phyloP scores from a whole-genome alignment of 768 basidiomycete genomes.

The Boletus speciosus region DNA sequence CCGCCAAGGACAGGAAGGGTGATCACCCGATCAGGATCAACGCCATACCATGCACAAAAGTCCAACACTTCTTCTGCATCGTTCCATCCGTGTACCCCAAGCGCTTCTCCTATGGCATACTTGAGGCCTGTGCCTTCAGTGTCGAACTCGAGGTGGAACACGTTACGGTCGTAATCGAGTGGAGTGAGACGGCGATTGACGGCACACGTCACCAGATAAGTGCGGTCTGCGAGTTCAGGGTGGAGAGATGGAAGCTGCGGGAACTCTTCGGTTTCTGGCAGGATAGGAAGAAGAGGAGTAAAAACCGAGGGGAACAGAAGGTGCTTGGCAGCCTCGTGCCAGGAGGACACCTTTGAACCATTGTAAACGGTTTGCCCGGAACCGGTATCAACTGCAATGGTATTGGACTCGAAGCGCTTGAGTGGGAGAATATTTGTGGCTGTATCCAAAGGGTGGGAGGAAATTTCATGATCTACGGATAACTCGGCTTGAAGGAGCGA shows the following conservation, averaged over 20 bases:
- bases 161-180: slow-evolving; percentile 93
- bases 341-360: slow-evolving; percentile 59
- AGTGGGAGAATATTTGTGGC: slow-evolving; percentile 33
- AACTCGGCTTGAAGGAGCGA: slow-evolving; percentile 57
- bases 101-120: slow-evolving; percentile 94
- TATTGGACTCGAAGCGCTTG: slow-evolving; percentile 67
- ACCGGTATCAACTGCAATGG: slow-evolving; percentile 64
- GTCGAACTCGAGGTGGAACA: slow-evolving; percentile 97
- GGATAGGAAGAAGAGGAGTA: slow-evolving; percentile 42
- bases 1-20: slow-evolving; percentile 72
- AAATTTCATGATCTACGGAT: slow-evolving; percentile 20
- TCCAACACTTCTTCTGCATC: slow-evolving; percentile 82
- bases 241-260: slow-evolving; percentile 68
- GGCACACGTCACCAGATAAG: slow-evolving; percentile 88
- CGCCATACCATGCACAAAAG: slow-evolving; percentile 91
- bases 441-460: slow-evolving; percentile 17
- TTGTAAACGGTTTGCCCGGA: slow-evolving; percentile 56
- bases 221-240: slow-evolving; percentile 85
- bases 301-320: slow-evolving; percentile 85
- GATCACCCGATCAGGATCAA: slow-evolving; percentile 74
- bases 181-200: slow-evolving; percentile 96
- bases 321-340: slow-evolving; percentile 88
- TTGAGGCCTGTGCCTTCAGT: slow-evolving; percentile 88
- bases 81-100: slow-evolving; percentile 98
- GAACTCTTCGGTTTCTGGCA: slow-evolving; percentile 38